Evolutionary conservation across 371 early-diverging fungal species (phyloP), one percentile per base, ranked within the genome.

Genomic region (Mucor ambiguus): DNA sequence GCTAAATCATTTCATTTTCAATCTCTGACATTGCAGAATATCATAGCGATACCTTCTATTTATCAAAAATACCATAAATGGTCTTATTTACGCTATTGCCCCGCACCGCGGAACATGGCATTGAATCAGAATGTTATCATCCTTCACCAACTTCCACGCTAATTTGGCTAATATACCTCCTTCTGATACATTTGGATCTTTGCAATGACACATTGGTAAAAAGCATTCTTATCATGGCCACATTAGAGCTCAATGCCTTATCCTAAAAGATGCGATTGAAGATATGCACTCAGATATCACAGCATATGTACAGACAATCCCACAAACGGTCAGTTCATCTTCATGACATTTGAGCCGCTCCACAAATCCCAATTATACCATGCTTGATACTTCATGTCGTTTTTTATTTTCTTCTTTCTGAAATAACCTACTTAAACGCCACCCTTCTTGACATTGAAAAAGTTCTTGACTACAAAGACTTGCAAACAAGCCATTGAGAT

Each of bases 401-500:
- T 35, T 35, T 35, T 46, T 22, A 18, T 41, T 57, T 35, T 7
- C 32, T 58, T 14, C 35, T 49, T 20, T 8, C 7, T 48, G 16
- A 24, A 0, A 22, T 9, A 22, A 14, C 28, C 52, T 52, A 48
- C 28, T 65, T 74, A 74, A 48, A 91, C 84, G 30, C 85, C 85
- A 29, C 89, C 80, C 38, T 83, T 80, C 78, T 91, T 91, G 37
- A 72, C 66, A 60, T 85, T 84, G 74, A 92, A 92, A 82, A 92
- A 89, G n/a, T 85, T 86, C 66, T 87, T 85, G 64, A 92, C 85
- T 8, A 92, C 90, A 76, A 89, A 90, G 26, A 96, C 95, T 84
- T 97, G 98, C 35, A 92, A 67, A 18, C 87, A 84, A 12, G 93
- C 89, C 83, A 95, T 93, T 48, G 82, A 60, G 28, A 95, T 83